A percentile compares a stretch with the other conserved stretches of the same genome.
These are phyloP conservation scores for Bipolaris sorokiniana DNA, from an alignment of 2,329 filamentous ascomycete species.

Conservation along the genomic window DNA sequence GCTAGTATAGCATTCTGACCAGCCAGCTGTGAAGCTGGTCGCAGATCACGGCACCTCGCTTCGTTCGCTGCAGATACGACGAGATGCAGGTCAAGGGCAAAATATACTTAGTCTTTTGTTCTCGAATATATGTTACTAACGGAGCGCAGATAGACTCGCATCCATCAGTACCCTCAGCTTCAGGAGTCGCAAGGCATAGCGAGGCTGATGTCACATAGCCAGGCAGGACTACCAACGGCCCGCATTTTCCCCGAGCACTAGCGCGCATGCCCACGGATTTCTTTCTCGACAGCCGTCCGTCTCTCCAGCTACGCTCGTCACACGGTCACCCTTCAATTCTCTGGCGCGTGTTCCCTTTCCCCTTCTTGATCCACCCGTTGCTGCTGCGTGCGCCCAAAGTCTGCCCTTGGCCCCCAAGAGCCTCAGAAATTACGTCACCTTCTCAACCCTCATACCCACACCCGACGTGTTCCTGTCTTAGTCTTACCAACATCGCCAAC, in stretches of 20 bases:
- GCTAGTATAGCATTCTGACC: not conserved
- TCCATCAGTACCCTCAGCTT: not conserved
- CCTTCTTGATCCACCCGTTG: constrained; percentile 28
- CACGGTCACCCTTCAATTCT: constrained; percentile 34
- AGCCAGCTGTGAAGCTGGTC: constrained; percentile 1
- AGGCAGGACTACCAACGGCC: constrained; percentile 20
- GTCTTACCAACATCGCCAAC: constrained; percentile 39
- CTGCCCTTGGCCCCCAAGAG: constrained; percentile 32
- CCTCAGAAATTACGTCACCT: constrained; percentile 37
- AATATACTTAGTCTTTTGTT: not conserved
- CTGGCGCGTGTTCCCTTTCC: constrained; percentile 23
- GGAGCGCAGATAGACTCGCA: not conserved
- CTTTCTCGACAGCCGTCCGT: constrained; percentile 21
- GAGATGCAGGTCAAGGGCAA: not conserved
- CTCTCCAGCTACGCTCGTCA: constrained; percentile 24
- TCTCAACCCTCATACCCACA: constrained; percentile 20
- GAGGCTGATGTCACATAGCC: constrained; percentile 18
- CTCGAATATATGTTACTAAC: too few species aligned
- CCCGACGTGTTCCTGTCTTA: constrained; percentile 41
- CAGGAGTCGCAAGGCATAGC: not conserved
- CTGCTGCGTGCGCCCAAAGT: constrained; percentile 43
- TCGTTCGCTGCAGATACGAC: constrained; percentile 1
- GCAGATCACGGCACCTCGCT: constrained; percentile 12
- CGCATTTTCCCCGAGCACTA: constrained; percentile 32
- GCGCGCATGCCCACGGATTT: constrained; percentile 30